Base-by-base conservation (phyloP, 2,329 filamentous ascomycete species). In the Cercospora sp. region DNA sequence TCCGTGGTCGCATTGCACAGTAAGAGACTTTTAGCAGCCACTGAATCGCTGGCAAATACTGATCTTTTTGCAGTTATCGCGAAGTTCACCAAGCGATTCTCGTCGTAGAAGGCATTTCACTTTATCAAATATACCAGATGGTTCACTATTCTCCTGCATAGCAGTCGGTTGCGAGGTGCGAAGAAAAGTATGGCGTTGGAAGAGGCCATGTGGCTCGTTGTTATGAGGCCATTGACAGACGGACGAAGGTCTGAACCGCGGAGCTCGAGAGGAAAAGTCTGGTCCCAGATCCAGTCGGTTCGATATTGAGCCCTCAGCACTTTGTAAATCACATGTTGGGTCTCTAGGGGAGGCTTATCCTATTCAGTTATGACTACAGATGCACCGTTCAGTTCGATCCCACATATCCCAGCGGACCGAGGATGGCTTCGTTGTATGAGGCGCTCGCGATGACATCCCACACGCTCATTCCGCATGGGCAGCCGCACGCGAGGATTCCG, bases 1-100 rank as follows among this genome's bases (percentile, higher is more conserved):
- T 95, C 91, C 79, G 95, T 99, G 79, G 95, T 99, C 78, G 94
- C 93, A 75, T 87, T 99, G 79, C 95, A 99, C 85, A 93, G 95
- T 98, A 89, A 76, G 92, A 86, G 32, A 16, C 13, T 53, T 3
- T 28, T 12, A 3, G 21, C 24, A 18, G 37, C 16, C 10, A 51
- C n/a, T 5, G 12, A 1, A 34, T 6, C 2, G 13, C 24, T 26
- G 45, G 12, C 18, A 26, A n/a, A 24, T 51, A 65, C 74, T 72
- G 76, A 76, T 66, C 2, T 45, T 60, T 51, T 53, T 66, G 60
- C 72, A 97, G 94, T 97, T 81, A 95, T 97, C 80, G 94, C 94
- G 81, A 97, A 97, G 87, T 84, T 97, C 79, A 96, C 93, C 76
- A 90, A 93, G 83, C 91, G 90, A 82, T 97, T 97, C 87, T 87